phyloP scores from a whole-genome alignment of 2,329 filamentous ascomycete genomes.

The Colletotrichum sp. region DNA sequence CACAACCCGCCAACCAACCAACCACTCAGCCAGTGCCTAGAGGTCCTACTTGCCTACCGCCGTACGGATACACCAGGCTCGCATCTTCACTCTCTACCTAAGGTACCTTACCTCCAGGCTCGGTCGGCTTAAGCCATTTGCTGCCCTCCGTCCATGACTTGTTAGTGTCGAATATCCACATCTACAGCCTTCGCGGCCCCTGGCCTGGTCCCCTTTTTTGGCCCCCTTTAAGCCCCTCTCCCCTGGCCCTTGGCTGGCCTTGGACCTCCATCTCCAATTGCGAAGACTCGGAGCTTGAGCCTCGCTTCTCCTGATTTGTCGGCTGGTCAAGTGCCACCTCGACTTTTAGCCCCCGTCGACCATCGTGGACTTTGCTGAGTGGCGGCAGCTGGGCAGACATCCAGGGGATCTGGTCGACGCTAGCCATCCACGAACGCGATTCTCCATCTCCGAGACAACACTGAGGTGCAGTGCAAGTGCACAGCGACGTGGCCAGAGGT shows the following conservation, averaged over 20 bases:
- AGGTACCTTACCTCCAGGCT: neutral
- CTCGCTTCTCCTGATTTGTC: neutral
- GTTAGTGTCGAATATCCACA: neutral
- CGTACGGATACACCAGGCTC: neutral
- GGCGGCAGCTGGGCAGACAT: neutral
- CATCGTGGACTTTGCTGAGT: neutral
- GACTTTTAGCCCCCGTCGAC: neutral
- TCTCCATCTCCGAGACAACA: neutral
- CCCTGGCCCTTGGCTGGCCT: neutral
- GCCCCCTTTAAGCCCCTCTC: neutral
- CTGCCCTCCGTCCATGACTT: neutral
- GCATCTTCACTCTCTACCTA: neutral
- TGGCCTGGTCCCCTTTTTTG: neutral
- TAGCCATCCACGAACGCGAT: neutral
- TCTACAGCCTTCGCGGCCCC: neutral
- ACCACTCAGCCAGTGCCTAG: neutral
- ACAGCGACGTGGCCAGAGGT: neutral
- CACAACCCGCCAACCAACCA: neutral
- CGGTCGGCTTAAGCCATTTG: neutral
- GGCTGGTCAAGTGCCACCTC: neutral
- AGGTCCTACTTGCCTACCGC: neutral
- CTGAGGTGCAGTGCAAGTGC: neutral
- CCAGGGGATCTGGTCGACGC: neutral
- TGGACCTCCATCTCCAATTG: neutral
- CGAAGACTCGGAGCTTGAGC: neutral